Conservation (phyloP, 2,329 filamentous ascomycete genomes). For the Colletotrichum incanum region DNA sequence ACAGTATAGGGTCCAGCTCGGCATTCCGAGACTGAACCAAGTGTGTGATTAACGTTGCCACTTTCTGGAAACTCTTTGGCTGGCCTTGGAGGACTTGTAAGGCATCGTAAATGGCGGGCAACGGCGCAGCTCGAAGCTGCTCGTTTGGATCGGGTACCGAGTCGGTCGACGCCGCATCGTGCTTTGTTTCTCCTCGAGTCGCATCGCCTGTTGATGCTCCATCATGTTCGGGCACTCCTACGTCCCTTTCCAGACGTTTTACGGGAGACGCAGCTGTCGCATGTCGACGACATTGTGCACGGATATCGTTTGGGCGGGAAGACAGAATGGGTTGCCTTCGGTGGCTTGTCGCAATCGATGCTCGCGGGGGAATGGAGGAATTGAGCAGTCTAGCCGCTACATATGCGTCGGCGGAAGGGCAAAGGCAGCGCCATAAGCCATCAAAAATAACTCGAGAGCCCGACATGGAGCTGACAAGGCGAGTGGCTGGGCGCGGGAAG, state of each 20-base stretch:
- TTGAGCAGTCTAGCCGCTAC: slow-evolving; percentile 54
- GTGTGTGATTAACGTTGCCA: slow-evolving; percentile 67
- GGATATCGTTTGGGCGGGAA: neutral
- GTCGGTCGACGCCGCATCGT: neutral
- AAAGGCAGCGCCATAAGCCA: slow-evolving; percentile 76
- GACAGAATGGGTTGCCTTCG: slow-evolving; percentile 18
- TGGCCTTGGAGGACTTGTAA: slow-evolving; percentile 58
- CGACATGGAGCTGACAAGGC: slow-evolving; percentile 52
- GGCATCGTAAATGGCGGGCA: slow-evolving; percentile 62
- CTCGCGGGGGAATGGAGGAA: slow-evolving; percentile 43
- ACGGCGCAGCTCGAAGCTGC: slow-evolving; percentile 51
- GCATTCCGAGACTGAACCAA: slow-evolving; percentile 72
- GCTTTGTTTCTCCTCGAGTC: neutral
- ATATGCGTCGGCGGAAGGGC: slow-evolving; percentile 66
- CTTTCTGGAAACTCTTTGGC: slow-evolving; percentile 56
- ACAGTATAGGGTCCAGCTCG: slow-evolving; percentile 72
- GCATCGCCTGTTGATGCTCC: neutral
- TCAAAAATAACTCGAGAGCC: slow-evolving; percentile 62
- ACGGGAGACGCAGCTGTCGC: slow-evolving; percentile 10
- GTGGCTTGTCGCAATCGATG: slow-evolving; percentile 11
- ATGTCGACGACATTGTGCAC: slow-evolving; percentile 24
- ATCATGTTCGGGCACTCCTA: neutral
- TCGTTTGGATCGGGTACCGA: slow-evolving; percentile 39
- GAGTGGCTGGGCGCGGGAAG: neutral
- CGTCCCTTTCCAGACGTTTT: neutral